Percentiles rank a stretch among this genome's conserved stretches.
phyloP scores from a whole-genome alignment of 345 rosid genomes.

The Gossypium sturtianum region DNA sequence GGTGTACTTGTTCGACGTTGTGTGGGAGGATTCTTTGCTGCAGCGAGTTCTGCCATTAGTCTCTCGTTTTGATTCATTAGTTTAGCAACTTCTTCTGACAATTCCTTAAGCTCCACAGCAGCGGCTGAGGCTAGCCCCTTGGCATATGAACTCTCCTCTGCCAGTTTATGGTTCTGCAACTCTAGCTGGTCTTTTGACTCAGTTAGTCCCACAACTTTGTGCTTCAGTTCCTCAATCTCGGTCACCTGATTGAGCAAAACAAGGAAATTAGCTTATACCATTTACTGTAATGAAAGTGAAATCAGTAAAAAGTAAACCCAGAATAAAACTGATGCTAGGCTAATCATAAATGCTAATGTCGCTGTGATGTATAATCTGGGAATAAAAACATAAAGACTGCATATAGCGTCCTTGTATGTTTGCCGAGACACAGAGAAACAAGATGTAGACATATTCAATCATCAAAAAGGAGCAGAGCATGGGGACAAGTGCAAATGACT shows the following conservation, averaged over 20 bases:
- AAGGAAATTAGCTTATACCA: constrained; percentile 10
- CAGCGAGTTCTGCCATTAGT: constrained; percentile 60
- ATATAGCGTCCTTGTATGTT: background rate
- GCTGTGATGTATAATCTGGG: background rate
- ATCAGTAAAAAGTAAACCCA: background rate
- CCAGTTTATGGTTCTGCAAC: constrained; percentile 64
- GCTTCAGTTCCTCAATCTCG: constrained; percentile 75
- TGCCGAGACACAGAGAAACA: background rate
- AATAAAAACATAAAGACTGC: background rate
- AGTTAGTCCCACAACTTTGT: constrained; percentile 44
- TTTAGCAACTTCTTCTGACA: constrained; percentile 94
- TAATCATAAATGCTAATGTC: background rate
- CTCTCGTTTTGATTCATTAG: constrained; percentile 94
- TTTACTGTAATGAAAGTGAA: background rate
- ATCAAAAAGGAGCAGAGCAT: background rate
- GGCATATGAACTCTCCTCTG: constrained; percentile 93
- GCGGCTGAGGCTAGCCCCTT: constrained; percentile 99
- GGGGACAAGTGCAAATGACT: background rate
- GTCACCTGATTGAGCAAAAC: constrained; percentile 36
- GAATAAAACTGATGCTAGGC: background rate
- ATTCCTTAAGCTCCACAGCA: constrained; percentile 99
- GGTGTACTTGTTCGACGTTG: constrained; percentile 49
- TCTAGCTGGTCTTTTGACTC: constrained; percentile 70
- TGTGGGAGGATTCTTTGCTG: constrained; percentile 54
- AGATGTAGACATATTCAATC: background rate